Base-by-base conservation (phyloP, 2,329 filamentous ascomycete genomes). In the Sporothrix sp. region DNA sequence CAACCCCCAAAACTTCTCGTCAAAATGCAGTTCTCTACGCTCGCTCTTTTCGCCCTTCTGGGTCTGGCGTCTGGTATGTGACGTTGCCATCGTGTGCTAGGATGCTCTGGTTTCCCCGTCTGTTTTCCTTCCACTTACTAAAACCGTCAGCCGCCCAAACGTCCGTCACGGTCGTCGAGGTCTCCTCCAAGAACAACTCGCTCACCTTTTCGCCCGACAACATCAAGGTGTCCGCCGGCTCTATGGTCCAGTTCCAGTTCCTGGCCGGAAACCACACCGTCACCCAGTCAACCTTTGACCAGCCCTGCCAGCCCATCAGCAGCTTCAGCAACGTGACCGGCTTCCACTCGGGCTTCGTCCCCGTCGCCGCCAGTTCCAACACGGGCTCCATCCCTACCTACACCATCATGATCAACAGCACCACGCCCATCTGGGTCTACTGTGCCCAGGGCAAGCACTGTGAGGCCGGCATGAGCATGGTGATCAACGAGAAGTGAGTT, bases 391-490 rank as follows among this genome's bases (percentile, higher is more conserved):
- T 81, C 54, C 78, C 84, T 25, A 82, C 82, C 49, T 93, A 82
- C 68, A 87, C 82, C 52, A 71, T 91, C 60, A 74, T 74, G 64
- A 70, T 93, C 65, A 82, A 81, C 61, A 73, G 80, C 65, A 78
- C 74, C 39, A 82, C 75, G 50, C 86, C 87, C 27, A 72, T 90
- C 57, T 93, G 87, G 85, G 69, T 86, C 57, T 91, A 84, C 74
- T 91, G 86, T 69, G 81, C 79, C 27, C 82, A 88, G 65, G 80
- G 64, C 40, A 78, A 74, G 61, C 87, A 93, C 69, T 93, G 86
- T 67, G 78, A 88, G 65, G 68, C 63, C 43, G 84, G 84, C 55
- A 89, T 89, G 83, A 74, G 76, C 52, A 83, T 86, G 70, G 84
- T 86, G 28, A 81, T 89, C 63, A 89, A 90, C 66, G 79, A 79